These are phyloP conservation scores for Boletus sp. DNA, from an alignment of 768 basidiomycete species.

Conservation along the genomic window DNA sequence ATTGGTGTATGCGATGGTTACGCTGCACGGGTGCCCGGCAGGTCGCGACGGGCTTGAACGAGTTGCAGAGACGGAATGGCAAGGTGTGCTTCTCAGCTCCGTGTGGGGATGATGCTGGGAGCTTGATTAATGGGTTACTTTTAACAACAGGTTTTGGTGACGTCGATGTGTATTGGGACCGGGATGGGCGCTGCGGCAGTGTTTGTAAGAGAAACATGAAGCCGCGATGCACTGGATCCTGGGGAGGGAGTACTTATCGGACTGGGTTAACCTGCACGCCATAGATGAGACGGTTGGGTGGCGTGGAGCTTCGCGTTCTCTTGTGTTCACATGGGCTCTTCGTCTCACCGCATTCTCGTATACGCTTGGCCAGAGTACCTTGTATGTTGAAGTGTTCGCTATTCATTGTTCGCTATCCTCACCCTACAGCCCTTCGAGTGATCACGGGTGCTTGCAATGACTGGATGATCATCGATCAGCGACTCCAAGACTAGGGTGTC, in stretches of 20 bases:
- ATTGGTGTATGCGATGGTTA: slow-evolving; percentile 30
- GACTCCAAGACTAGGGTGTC: no score
- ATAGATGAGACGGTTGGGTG: neutral
- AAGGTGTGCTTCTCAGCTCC: slow-evolving; percentile 45
- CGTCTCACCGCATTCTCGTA: neutral
- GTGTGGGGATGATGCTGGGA: neutral
- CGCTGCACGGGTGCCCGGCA: slow-evolving; percentile 84
- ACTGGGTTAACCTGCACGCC: neutral
- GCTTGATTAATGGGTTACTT: neutral
- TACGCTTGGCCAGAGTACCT: neutral
- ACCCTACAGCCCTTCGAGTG: no score
- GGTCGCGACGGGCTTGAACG: slow-evolving; percentile 78
- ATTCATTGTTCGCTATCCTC: neutral
- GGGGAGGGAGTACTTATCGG: neutral
- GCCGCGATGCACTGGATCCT: neutral
- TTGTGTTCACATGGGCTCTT: neutral
- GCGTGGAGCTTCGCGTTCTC: neutral
- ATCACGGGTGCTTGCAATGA: no score
- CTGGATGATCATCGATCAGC: no score
- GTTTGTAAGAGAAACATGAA: slow-evolving; percentile 52
- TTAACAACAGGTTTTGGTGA: slow-evolving; percentile 62
- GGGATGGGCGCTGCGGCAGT: slow-evolving; percentile 91
- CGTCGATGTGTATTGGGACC: slow-evolving; percentile 84
- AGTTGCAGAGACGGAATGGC: slow-evolving; percentile 62
- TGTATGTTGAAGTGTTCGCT: neutral